phyloP scores from a whole-genome alignment of 2,329 filamentous ascomycete genomes.

The Fusarium buharicum region DNA sequence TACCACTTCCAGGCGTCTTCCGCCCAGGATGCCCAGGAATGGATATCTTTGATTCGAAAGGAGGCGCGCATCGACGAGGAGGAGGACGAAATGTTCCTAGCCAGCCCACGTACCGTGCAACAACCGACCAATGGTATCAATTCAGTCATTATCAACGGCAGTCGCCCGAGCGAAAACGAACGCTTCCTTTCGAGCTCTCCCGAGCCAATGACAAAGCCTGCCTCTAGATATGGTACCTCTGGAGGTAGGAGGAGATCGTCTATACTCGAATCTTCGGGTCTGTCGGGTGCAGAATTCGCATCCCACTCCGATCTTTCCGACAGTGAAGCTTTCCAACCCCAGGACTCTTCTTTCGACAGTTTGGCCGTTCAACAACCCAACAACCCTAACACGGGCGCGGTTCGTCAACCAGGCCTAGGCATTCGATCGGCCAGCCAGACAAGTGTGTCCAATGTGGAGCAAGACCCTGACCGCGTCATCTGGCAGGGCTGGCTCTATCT shows the following conservation, averaged over 20 bases:
- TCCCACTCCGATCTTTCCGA: slow-evolving; percentile 92
- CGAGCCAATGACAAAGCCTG: slow-evolving; percentile 59
- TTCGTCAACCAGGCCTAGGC: slow-evolving; percentile 48
- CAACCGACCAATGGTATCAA: slow-evolving; percentile 52
- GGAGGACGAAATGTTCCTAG: slow-evolving; percentile 82
- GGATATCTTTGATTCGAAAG: slow-evolving; percentile 83
- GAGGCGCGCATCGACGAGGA: slow-evolving; percentile 89
- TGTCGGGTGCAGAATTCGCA: slow-evolving; percentile 73
- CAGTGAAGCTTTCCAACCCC: slow-evolving; percentile 61
- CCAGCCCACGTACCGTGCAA: slow-evolving; percentile 69
- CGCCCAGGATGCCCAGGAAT: slow-evolving; percentile 80
- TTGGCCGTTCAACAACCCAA: slow-evolving; percentile 55
- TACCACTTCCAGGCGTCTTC: slow-evolving; percentile 86
- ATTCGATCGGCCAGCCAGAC: slow-evolving; percentile 70
- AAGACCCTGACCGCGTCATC: slow-evolving; percentile 86
- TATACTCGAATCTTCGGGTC: slow-evolving; percentile 70
- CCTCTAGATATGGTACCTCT: slow-evolving; percentile 48
- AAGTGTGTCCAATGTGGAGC: slow-evolving; percentile 63
- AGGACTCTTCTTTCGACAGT: slow-evolving; percentile 64
- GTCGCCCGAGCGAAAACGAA: slow-evolving; percentile 52
- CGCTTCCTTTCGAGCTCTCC: slow-evolving; percentile 68
- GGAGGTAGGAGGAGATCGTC: slow-evolving; percentile 67
- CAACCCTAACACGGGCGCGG: slow-evolving; percentile 36
- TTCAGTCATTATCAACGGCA: slow-evolving; percentile 33
- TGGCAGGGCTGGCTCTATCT: slow-evolving; percentile 92